These are phyloP conservation scores for Fagopyrum tataricum DNA, from an alignment of 148 eudicot genomes.

Conservation along the genomic window DNA sequence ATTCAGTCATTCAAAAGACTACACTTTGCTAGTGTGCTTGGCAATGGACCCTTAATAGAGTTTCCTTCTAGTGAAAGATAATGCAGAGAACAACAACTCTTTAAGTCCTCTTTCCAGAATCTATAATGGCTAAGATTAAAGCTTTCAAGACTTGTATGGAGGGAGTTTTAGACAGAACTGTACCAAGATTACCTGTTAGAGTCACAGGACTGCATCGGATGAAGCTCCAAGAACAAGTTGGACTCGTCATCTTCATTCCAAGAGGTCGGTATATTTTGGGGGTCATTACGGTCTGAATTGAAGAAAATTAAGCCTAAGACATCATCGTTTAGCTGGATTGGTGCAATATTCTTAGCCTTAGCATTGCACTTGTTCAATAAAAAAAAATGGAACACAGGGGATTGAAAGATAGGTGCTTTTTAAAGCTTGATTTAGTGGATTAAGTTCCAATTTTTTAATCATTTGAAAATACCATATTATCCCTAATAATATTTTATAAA, in stretches of 20 bases:
- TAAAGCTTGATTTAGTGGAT: too few species aligned
- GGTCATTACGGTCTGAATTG: conserved; percentile 15
- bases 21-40: conserved; percentile 46
- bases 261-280: conserved; percentile 10
- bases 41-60: conserved; percentile 60
- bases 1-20: conserved; percentile 39
- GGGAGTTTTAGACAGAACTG: too few species aligned
- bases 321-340: conserved; percentile 17
- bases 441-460: too few species aligned
- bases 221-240: conserved; percentile 50
- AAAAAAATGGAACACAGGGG: not conserved
- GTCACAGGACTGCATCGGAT: too few species aligned
- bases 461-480: too few species aligned
- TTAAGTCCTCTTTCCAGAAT: too few species aligned
- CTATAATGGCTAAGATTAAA: too few species aligned
- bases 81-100: conserved; percentile 53
- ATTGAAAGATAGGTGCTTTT: too few species aligned
- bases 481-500: too few species aligned
- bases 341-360: not conserved
- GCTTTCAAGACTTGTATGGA: too few species aligned
- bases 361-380: not conserved
- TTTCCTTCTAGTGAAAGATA: conserved; percentile 62
- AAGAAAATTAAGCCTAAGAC: conserved; percentile 19
- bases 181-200: too few species aligned
- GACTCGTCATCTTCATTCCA: conserved; percentile 32